These are phyloP conservation scores for Zygosaccharomyces siamensis DNA, from an alignment of 805 yeast genomes.

Conservation along the genomic window DNA sequence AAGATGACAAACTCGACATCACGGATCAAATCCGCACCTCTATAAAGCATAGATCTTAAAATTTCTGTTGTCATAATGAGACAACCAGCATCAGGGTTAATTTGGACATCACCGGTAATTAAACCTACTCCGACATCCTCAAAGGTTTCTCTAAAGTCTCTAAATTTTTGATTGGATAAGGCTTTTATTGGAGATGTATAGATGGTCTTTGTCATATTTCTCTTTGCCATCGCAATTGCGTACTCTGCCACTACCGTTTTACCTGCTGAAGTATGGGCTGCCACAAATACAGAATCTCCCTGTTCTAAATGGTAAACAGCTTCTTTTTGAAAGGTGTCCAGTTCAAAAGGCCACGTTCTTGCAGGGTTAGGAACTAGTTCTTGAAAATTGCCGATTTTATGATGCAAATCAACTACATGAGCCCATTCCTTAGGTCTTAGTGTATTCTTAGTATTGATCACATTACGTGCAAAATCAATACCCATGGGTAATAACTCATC, in stretches of 20 bases:
- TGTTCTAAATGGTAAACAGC: constrained; percentile 95
- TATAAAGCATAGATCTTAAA: constrained; percentile 86
- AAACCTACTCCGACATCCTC: constrained; percentile 85
- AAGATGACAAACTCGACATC: constrained; percentile 97
- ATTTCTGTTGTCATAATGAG: constrained; percentile 97
- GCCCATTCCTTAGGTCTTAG: constrained; percentile 73
- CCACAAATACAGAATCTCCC: constrained; percentile 97
- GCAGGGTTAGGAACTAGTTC: constrained; percentile 94
- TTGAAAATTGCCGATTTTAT: constrained; percentile 73
- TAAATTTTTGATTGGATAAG: constrained; percentile 79
- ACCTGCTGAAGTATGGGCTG: constrained; percentile 99
- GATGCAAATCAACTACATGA: constrained; percentile 84
- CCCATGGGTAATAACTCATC: constrained; percentile 50
- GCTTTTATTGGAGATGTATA: constrained; percentile 96
- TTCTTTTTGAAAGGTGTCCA: constrained; percentile 94
- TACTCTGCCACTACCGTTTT: constrained; percentile 97
- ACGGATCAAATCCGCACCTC: constrained; percentile 94
- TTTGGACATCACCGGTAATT: constrained; percentile 96
- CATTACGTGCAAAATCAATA: constrained; percentile 43
- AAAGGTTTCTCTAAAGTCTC: constrained; percentile 79
- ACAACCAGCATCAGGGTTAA: constrained; percentile 93
- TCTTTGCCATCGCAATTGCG: constrained; percentile 93
- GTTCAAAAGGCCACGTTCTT: constrained; percentile 87
- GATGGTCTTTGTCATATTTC: constrained; percentile 95
- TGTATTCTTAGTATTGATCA: constrained; percentile 19